Base-by-base conservation (phyloP, 2,329 filamentous ascomycete genomes). In the Penicillium carneum region DNA sequence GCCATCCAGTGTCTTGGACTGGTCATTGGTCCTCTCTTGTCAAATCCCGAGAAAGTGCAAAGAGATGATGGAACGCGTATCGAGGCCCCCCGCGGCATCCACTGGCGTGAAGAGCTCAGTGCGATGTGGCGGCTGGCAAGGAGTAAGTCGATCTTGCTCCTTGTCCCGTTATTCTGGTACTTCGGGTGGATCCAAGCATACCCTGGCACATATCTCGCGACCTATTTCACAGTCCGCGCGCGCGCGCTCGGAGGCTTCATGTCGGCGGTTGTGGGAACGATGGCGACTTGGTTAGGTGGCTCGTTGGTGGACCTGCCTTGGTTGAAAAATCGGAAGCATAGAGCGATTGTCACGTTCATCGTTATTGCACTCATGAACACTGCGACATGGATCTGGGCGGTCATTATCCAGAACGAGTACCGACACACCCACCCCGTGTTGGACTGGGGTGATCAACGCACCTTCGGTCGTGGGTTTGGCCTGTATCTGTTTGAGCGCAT, bases 391-490 rank as follows among this genome's bases (percentile, higher is more conserved):
- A 79, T 81, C 14, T 84, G 81, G 79, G 80, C 77, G 2, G 77
- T 82, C 34, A 72, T 79, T 16, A 77, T 83, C 38, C 81, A 84
- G 61, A 77, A 81, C 54, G 79, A 82, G 60, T 83, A 82, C 69
- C 75, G 77, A 4, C 69, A 73, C n/a, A 80, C 77, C 1, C 66
- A 72, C 2, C 81, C 80, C 0, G 71, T 77, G 1, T 69, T 83
- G 16, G 82, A 84, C 64, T 83, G 80, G 81, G 73, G 63, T 0
- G 66, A 80, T 33, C 77, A 79, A 56, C 64, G 65, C 20, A 45
- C 71, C 2, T 82, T 82, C 48, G 80, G 77, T 2, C 74, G 79
- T 1, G 80, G 79, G 0, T 81, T 81, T 56, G 79, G 79, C 0
- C 53, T 81, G 9, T 82, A 78, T 59, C 68, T 82, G 59, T 75